These are phyloP conservation scores for Lentinula raphanica DNA, from an alignment of 768 basidiomycete species.

Conservation along the genomic window DNA sequence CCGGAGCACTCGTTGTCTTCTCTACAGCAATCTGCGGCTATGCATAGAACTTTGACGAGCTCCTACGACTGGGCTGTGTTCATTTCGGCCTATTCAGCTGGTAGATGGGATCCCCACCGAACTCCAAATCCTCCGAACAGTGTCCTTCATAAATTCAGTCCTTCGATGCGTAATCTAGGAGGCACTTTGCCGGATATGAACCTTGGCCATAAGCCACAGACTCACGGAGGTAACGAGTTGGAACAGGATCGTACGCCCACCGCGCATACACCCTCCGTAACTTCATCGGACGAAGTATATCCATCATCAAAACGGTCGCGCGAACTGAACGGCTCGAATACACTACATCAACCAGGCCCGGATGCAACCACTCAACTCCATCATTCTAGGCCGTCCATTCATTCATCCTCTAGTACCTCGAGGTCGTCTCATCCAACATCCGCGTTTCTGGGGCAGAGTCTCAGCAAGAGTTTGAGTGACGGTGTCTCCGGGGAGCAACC, in stretches of 20 bases:
- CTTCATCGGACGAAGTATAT: neutral
- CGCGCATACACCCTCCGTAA: neutral
- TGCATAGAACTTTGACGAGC: neutral
- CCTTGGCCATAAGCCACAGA: neutral
- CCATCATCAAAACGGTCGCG: neutral
- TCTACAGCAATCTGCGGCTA: neutral
- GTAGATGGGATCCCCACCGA: conserved; percentile 75
- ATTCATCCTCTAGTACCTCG: conserved; percentile 10
- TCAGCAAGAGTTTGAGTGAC: neutral
- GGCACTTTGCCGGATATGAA: neutral
- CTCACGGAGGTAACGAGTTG: neutral
- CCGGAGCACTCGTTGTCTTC: neutral
- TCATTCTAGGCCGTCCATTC: conserved; percentile 31
- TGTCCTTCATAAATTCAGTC: conserved; percentile 9
- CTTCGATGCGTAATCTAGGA: neutral
- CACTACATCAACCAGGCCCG: neutral
- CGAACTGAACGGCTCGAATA: neutral
- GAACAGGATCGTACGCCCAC: neutral
- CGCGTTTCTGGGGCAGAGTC: neutral
- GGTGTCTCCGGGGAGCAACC: neutral
- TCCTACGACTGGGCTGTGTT: conserved; percentile 72
- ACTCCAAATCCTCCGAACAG: conserved; percentile 54
- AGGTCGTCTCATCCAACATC: neutral
- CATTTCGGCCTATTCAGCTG: conserved; percentile 68
- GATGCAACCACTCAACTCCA: conserved; percentile 13